These are phyloP conservation scores for Kwoniella newhampshirensis DNA, from an alignment of 768 basidiomycete species.

Conservation along the genomic window DNA sequence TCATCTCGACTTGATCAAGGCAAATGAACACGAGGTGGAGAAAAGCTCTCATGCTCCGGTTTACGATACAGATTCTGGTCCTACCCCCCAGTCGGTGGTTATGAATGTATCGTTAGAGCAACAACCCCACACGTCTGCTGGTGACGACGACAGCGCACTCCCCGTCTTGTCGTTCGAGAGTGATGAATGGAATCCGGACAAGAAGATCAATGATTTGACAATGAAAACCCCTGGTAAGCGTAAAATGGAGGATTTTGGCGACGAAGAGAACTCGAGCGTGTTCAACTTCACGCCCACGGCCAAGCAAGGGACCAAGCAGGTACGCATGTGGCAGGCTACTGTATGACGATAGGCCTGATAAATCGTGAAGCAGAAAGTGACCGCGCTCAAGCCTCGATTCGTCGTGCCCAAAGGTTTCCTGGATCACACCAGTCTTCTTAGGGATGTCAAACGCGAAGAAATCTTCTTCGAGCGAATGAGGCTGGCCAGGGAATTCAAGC, in stretches of 20 bases:
- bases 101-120: too few species aligned
- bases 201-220: too few species aligned
- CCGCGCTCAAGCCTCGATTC: conserved; percentile 2
- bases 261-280: not conserved
- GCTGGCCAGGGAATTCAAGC: not conserved
- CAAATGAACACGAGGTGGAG: too few species aligned
- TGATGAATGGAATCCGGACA: too few species aligned
- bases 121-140: too few species aligned
- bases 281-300: conserved; percentile 11
- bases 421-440: not conserved
- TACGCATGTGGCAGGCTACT: not conserved
- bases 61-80: too few species aligned
- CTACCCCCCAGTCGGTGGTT: too few species aligned
- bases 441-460: not conserved
- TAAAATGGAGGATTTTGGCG: not conserved
- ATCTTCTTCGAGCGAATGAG: not conserved
- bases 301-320: not conserved
- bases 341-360: not conserved
- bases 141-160: too few species aligned
- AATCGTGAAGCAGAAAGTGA: not conserved
- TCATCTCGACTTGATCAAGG: too few species aligned
- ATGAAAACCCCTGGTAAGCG: too few species aligned
- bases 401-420: not conserved
- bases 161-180: too few species aligned
- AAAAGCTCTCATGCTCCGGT: too few species aligned